Conservation (phyloP, 1,139 yeast genomes). For the Scheffersomyces quercinus region DNA sequence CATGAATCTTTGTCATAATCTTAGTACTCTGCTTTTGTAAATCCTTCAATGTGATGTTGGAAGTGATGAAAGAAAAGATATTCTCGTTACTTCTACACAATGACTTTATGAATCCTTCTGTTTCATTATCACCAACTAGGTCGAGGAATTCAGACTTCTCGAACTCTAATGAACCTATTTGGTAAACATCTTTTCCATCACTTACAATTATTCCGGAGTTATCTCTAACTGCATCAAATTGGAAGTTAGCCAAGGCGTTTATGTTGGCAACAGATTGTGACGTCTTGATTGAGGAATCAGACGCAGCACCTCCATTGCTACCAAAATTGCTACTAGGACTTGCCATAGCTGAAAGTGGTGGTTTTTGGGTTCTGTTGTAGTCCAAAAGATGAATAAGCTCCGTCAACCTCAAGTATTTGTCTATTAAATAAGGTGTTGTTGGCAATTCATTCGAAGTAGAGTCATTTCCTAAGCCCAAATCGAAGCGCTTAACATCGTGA, state of each 20-base stretch:
- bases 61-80: conserved; percentile 46
- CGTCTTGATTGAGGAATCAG: conserved; percentile 10
- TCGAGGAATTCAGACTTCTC: conserved; percentile 52
- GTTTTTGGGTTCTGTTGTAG: conserved; percentile 10
- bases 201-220: conserved; percentile 23
- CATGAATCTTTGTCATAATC: conserved; percentile 35
- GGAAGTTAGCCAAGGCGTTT: neutral
- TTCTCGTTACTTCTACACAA: conserved; percentile 47
- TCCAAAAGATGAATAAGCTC: conserved; percentile 53
- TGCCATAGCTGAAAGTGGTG: neutral
- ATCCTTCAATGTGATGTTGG: conserved; percentile 48
- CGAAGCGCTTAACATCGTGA: conserved; percentile 54
- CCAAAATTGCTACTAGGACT: conserved; percentile 7
- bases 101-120: conserved; percentile 53
- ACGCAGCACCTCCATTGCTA: conserved; percentile 9
- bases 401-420: conserved; percentile 61
- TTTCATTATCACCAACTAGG: conserved; percentile 47
- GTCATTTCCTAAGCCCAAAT: conserved; percentile 47
- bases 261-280: conserved; percentile 1
- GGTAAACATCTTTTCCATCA: conserved; percentile 25
- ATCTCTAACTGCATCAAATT: neutral
- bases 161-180: conserved; percentile 56
- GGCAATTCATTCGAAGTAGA: conserved; percentile 58
- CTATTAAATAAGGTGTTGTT: conserved; percentile 67
- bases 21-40: conserved; percentile 47